These are phyloP conservation scores for Fusarium dimerum DNA, from an alignment of 2,329 filamentous ascomycete genomes.

Conservation along the genomic window DNA sequence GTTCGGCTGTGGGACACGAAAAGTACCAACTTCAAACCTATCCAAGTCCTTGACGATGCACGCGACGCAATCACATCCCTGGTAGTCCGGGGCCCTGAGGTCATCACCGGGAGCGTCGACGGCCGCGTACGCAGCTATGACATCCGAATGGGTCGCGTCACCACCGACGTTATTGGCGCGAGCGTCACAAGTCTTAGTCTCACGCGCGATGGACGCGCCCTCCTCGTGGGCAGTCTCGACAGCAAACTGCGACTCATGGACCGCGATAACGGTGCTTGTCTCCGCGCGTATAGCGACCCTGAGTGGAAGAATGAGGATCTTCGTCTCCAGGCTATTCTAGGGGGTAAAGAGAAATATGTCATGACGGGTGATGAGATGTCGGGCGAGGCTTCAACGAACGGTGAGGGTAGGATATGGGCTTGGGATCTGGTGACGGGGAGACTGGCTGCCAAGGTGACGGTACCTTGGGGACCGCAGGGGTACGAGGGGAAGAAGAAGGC, in stretches of 20 bases:
- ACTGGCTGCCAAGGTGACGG: slow-evolving; percentile 60
- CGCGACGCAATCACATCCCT: slow-evolving; percentile 65
- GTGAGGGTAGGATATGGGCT: slow-evolving; percentile 67
- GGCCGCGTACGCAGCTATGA: slow-evolving; percentile 82
- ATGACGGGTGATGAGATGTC: slow-evolving; percentile 75
- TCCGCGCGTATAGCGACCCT: slow-evolving; percentile 68
- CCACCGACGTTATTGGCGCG: slow-evolving; percentile 69
- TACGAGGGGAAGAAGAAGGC: slow-evolving; percentile 51
- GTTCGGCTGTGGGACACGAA: slow-evolving; percentile 76
- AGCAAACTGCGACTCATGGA: slow-evolving; percentile 80
- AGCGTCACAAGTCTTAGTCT: slow-evolving; percentile 75
- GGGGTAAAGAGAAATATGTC: slow-evolving; percentile 74
- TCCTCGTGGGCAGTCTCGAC: slow-evolving; percentile 77
- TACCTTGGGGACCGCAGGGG: slow-evolving; percentile 58
- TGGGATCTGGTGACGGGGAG: slow-evolving; percentile 84
- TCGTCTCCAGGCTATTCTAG: slow-evolving; percentile 75
- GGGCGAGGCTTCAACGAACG: slow-evolving; percentile 26
- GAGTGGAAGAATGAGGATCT: slow-evolving; percentile 66
- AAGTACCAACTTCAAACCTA: slow-evolving; percentile 56
- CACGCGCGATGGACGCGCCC: slow-evolving; percentile 70
- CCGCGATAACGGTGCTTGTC: slow-evolving; percentile 68
- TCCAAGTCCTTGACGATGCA: slow-evolving; percentile 74
- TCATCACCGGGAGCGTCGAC: slow-evolving; percentile 81
- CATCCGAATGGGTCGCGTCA: slow-evolving; percentile 70
- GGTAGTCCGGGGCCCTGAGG: slow-evolving; percentile 51